Evolutionary conservation across 495 filamentous ascomycete genomes (phyloP).

Genomic region (Lophium mytilinum): DNA sequence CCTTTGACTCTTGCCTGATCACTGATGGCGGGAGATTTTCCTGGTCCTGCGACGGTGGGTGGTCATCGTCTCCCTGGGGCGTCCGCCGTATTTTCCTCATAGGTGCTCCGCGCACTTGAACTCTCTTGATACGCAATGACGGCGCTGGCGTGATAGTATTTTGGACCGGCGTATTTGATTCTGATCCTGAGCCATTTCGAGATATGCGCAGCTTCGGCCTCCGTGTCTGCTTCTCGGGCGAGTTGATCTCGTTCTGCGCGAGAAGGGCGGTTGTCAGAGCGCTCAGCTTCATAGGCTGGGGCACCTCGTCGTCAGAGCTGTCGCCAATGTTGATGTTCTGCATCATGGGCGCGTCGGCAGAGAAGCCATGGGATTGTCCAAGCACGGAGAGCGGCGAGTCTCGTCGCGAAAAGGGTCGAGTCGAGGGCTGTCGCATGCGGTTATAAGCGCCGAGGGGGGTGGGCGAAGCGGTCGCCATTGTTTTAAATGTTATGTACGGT

Average conservation of each 20-base stretch:
- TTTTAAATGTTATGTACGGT: conserved; percentile 9
- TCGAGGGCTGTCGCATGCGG: conserved; percentile 16
- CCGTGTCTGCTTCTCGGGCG: conserved; percentile 25
- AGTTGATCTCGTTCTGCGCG: conserved; percentile 29
- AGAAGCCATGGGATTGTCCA: conserved; percentile 28
- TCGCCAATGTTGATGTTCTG: conserved; percentile 34
- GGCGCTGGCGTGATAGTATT: conserved; percentile 27
- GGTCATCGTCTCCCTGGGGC: conserved; percentile 25
- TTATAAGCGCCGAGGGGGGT: conserved; percentile 22
- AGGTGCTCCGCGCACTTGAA: conserved; percentile 21
- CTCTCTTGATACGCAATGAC: conserved; percentile 23
- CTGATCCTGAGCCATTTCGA: conserved; percentile 6
- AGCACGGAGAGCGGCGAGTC: conserved; percentile 33
- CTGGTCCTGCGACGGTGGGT: conserved; percentile 25
- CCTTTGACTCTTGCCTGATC: conserved; percentile 6
- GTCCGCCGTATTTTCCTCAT: conserved; percentile 23
- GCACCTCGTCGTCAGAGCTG: conserved; percentile 36
- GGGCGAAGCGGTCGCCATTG: conserved; percentile 26
- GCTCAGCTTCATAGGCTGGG: conserved; percentile 34
- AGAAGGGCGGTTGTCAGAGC: conserved; percentile 35
- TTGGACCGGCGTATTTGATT: conserved; percentile 23
- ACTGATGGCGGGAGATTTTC: conserved; percentile 24
- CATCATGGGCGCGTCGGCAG: conserved; percentile 27
- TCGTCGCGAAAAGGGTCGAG: conserved; percentile 15
- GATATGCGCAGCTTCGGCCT: conserved; percentile 19